phyloP scores from a whole-genome alignment of 2,329 filamentous ascomycete species.

The Trichoderma guizhouense region DNA sequence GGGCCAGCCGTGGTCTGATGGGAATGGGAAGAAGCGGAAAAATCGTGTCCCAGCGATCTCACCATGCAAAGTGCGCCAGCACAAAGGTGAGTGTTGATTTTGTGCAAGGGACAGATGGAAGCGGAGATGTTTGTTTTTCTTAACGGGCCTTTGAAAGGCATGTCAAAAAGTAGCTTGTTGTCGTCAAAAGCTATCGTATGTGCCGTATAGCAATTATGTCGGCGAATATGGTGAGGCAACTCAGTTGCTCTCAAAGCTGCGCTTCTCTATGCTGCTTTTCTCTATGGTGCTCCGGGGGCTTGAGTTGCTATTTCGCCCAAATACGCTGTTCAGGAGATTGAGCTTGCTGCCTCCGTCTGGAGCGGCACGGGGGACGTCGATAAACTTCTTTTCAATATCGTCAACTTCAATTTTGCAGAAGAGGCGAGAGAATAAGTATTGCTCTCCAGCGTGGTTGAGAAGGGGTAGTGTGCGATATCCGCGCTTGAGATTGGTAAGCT shows the following conservation, averaged over 20 bases:
- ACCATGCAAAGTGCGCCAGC: neutral
- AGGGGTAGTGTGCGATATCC: conserved; percentile 91
- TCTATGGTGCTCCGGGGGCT: conserved; percentile 54
- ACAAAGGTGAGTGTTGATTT: neutral
- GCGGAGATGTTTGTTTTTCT: neutral
- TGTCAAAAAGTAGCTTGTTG: neutral
- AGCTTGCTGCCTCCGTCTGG: conserved; percentile 48
- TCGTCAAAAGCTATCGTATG: neutral
- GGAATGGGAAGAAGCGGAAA: conserved; percentile 16
- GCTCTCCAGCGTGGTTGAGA: conserved; percentile 82
- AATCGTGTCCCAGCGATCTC: neutral
- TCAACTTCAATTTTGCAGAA: conserved; percentile 81
- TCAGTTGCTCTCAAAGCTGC: conserved; percentile 41
- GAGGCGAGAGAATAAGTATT: conserved; percentile 90
- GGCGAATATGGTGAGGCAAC: conserved; percentile 16
- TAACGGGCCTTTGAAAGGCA: neutral
- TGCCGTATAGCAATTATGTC: neutral
- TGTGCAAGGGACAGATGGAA: neutral
- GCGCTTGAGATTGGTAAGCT: conserved; percentile 82
- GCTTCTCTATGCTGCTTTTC: conserved; percentile 49
- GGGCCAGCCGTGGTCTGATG: conserved; percentile 5
- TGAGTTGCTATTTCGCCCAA: conserved; percentile 48
- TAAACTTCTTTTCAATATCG: conserved; percentile 54
- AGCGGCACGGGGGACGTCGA: conserved; percentile 44
- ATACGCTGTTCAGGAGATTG: conserved; percentile 56